Evolutionary conservation across 2,329 filamentous ascomycete genomes (phyloP).

Genomic region (Talaromyces sp.): DNA sequence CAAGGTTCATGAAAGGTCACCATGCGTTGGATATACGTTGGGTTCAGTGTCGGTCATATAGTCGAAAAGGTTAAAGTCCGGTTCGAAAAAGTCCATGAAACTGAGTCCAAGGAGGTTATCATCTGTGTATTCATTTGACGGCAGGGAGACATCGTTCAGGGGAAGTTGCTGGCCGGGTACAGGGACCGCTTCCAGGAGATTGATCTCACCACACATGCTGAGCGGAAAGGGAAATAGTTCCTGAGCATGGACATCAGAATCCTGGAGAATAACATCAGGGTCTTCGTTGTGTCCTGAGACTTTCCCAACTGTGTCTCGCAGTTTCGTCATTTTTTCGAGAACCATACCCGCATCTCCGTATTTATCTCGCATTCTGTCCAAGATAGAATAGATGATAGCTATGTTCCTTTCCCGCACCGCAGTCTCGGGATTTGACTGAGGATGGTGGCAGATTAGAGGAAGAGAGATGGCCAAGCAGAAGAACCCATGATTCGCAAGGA

Average conservation of each 20-base stretch:
- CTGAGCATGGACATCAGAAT: background rate
- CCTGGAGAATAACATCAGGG: background rate
- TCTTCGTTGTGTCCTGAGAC: background rate
- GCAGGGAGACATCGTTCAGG: background rate
- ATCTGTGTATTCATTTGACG: background rate
- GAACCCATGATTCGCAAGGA: slow-evolving; percentile 8
- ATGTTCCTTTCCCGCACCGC: background rate
- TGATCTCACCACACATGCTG: background rate
- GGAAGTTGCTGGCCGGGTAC: background rate
- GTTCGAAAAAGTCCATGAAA: slow-evolving; percentile 12
- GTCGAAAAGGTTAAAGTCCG: background rate
- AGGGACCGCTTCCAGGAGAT: background rate
- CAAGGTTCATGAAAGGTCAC: background rate
- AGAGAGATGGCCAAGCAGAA: slow-evolving; percentile 12
- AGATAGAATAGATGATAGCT: slow-evolving; percentile 5
- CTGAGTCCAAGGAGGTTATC: background rate
- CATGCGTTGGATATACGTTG: background rate
- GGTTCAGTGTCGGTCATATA: background rate
- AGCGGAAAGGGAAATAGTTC: slow-evolving; percentile 8
- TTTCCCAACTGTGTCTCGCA: background rate
- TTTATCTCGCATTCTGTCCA: slow-evolving; percentile 10
- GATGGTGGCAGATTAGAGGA: slow-evolving; percentile 1
- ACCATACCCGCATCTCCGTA: slow-evolving; percentile 14
- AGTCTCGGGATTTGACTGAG: background rate
- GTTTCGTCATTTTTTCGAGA: slow-evolving; percentile 6